Percentiles rank a stretch among this genome's conserved stretches.
phyloP scores from a whole-genome alignment of 768 basidiomycete species.

The Lanmaoa rubissima region DNA sequence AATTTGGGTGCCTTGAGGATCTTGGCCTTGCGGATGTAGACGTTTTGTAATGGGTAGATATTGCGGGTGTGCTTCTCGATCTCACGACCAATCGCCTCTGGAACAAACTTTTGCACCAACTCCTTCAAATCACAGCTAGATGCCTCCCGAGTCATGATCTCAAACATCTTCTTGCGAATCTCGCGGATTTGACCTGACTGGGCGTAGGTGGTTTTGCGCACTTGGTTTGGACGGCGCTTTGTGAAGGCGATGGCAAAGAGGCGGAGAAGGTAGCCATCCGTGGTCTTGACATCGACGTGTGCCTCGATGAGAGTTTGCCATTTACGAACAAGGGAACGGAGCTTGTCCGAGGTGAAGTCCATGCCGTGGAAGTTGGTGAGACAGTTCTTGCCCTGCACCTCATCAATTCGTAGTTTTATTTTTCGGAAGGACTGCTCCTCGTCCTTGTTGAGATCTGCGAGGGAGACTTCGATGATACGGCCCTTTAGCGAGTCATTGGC shows the following conservation, averaged over 20 bases:
- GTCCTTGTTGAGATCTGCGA: constrained; percentile 98
- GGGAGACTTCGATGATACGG: constrained; percentile 92
- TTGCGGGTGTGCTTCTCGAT: constrained; percentile 96
- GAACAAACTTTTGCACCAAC: constrained; percentile 97
- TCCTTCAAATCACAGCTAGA: constrained; percentile 96
- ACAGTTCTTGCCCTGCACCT: constrained; percentile 98
- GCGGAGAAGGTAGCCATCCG: constrained; percentile 98
- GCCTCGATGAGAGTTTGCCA: constrained; percentile 99
- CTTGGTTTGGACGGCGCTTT: constrained; percentile 93
- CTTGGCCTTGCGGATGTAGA: constrained; percentile 98
- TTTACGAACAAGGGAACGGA: constrained; percentile 98
- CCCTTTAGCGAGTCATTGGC: constrained; percentile 98
- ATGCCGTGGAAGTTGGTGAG: constrained; percentile 99
- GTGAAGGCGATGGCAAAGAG: constrained; percentile 99
- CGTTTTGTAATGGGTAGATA: constrained; percentile 99
- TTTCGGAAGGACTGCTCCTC: constrained; percentile 99
- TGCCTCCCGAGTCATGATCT: constrained; percentile 96
- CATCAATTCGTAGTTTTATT: constrained; percentile 97
- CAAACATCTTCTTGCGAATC: constrained; percentile 99
- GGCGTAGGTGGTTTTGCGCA: constrained; percentile 98
- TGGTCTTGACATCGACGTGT: constrained; percentile 97
- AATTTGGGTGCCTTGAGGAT: constrained; percentile 98
- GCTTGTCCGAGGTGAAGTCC: constrained; percentile 99
- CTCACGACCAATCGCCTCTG: constrained; percentile 98
- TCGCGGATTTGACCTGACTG: constrained; percentile 93